These are phyloP conservation scores for Incumbomyces lentus DNA, from an alignment of 2,329 filamentous ascomycete genomes.

Conservation along the genomic window DNA sequence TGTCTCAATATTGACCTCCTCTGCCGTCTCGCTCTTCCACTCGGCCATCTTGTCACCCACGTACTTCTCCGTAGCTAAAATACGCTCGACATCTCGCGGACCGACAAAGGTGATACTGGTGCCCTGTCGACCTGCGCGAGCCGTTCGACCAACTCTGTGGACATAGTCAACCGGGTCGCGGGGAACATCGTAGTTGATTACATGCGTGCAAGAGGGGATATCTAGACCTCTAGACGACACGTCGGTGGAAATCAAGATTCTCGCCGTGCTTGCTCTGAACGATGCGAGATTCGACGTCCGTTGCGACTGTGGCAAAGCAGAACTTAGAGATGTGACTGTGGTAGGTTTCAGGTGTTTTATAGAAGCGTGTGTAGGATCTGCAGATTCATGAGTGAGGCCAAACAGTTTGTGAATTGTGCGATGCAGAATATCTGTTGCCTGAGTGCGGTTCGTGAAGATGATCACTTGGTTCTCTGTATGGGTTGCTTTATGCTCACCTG, in stretches of 20 bases:
- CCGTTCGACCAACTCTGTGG: slow-evolving; percentile 89
- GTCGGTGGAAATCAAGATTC: slow-evolving; percentile 88
- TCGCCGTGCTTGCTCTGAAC: slow-evolving; percentile 79
- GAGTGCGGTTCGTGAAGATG: slow-evolving; percentile 87
- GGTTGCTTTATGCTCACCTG: slow-evolving; percentile 45
- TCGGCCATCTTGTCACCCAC: slow-evolving; percentile 71
- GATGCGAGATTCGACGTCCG: slow-evolving; percentile 78
- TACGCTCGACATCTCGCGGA: slow-evolving; percentile 80
- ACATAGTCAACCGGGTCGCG: slow-evolving; percentile 97
- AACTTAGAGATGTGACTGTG: slow-evolving; percentile 83
- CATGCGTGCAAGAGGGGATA: slow-evolving; percentile 81
- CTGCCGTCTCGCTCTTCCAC: slow-evolving; percentile 56
- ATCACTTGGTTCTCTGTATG: slow-evolving; percentile 72
- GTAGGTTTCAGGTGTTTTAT: slow-evolving; percentile 44
- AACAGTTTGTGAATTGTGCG: slow-evolving; percentile 69
- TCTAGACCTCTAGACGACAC: slow-evolving; percentile 90
- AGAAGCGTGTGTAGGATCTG: slow-evolving; percentile 4
- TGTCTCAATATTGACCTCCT: slow-evolving; percentile 88
- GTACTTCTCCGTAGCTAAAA: slow-evolving; percentile 79
- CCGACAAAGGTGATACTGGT: slow-evolving; percentile 81
- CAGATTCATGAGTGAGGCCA: slow-evolving; percentile 1
- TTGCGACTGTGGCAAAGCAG: slow-evolving; percentile 71
- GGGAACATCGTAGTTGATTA: slow-evolving; percentile 92
- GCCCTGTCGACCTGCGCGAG: slow-evolving; percentile 75
- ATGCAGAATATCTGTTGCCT: slow-evolving; percentile 79